Evolutionary conservation across 306 rosid species (phyloP).

Genomic region (Vigna reflexopilosa): DNA sequence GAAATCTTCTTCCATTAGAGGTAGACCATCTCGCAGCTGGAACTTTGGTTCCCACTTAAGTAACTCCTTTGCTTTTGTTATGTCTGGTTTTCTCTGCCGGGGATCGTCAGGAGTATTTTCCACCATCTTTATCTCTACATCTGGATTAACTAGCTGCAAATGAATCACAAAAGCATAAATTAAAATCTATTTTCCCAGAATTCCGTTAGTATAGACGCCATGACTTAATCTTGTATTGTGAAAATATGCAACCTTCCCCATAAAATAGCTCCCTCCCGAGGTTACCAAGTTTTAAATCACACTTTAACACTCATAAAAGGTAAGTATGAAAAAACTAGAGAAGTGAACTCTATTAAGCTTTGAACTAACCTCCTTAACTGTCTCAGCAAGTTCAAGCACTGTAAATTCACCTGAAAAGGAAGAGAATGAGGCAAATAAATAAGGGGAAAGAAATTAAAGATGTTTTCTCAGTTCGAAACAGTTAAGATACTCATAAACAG

Average conservation of each 20-base stretch:
- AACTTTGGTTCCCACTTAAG: slow-evolving; percentile 83
- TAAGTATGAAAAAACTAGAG: not conserved
- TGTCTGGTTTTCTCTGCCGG: slow-evolving; percentile 83
- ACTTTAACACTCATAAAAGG: not conserved
- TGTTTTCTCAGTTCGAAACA: slow-evolving; percentile 28
- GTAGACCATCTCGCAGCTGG: slow-evolving; percentile 71
- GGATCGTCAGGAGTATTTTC: slow-evolving; percentile 95
- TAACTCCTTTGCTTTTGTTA: slow-evolving; percentile 70
- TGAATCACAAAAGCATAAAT: slow-evolving; percentile 4
- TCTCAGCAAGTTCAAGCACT: slow-evolving; percentile 93
- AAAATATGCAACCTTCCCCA: too few species aligned
- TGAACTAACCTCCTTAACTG: slow-evolving; percentile 83
- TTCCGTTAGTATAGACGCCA: not conserved
- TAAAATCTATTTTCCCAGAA: not conserved
- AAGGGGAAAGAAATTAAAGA: slow-evolving; percentile 18
- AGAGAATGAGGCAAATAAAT: slow-evolving; percentile 22
- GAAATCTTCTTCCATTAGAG: slow-evolving; percentile 89
- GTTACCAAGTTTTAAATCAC: too few species aligned
- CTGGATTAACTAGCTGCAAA: slow-evolving; percentile 76
- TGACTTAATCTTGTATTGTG: not conserved
- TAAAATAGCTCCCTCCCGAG: too few species aligned
- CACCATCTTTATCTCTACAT: slow-evolving; percentile 69
- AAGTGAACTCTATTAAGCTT: slow-evolving; percentile 20
- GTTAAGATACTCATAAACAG: slow-evolving; percentile 24
- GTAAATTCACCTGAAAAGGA: slow-evolving; percentile 87